Conservation (phyloP, 2,329 filamentous ascomycete genomes). For the Davidsoniella australis region DNA sequence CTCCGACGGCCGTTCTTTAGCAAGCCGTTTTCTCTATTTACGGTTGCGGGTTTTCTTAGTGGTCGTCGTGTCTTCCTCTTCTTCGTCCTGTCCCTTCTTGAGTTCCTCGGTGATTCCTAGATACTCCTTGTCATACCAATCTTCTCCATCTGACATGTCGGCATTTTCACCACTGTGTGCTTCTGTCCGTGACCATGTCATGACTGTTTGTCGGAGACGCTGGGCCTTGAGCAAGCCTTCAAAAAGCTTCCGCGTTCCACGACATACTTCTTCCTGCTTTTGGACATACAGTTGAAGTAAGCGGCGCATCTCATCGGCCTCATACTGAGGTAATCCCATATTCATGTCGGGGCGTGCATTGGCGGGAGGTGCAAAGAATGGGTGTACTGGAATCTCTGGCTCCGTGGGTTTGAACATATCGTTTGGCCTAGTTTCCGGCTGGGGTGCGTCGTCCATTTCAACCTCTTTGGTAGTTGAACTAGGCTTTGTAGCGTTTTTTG, state of each 20-base stretch:
- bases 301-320: constrained; percentile 64
- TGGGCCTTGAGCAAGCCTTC: constrained; percentile 57
- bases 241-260: constrained; percentile 50
- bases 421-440: not conserved
- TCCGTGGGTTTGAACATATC: not conserved
- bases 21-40: constrained; percentile 20
- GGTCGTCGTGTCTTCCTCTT: constrained; percentile 54
- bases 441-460: not conserved
- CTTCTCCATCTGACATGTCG: constrained; percentile 75
- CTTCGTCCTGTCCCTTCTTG: constrained; percentile 67
- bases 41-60: constrained; percentile 45
- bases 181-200: constrained; percentile 63
- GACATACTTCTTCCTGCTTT: constrained; percentile 71
- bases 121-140: constrained; percentile 74
- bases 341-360: constrained; percentile 49
- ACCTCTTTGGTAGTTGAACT: not conserved
- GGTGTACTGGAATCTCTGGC: constrained; percentile 42
- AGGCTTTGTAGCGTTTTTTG: not conserved
- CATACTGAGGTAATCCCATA: constrained; percentile 50
- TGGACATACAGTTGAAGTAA: constrained; percentile 63
- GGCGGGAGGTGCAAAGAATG: constrained; percentile 52
- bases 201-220: constrained; percentile 51
- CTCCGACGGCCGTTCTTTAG: not conserved
- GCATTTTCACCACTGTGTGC: constrained; percentile 47
- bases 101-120: constrained; percentile 59